Percentiles rank a stretch among this genome's conserved stretches.
Conservation (phyloP, 2,329 filamentous ascomycete genomes). For the Fusarium verrucosum region DNA sequence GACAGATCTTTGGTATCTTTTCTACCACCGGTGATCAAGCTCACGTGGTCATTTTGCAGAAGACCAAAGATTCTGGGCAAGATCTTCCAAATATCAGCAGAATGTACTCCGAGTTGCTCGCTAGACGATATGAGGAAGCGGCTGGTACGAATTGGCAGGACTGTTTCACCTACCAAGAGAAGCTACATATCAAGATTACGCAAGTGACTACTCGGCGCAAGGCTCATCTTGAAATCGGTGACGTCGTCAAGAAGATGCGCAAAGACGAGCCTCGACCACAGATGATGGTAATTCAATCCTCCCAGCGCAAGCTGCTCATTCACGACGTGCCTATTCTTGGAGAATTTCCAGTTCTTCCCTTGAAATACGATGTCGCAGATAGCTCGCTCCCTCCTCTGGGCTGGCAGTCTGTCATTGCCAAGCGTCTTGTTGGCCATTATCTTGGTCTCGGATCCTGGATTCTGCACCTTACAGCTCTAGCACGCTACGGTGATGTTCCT, state of each 20-base stretch:
- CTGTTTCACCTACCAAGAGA: constrained; percentile 87
- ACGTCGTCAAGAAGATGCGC: constrained; percentile 88
- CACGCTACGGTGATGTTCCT: constrained; percentile 91
- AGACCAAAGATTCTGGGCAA: constrained; percentile 77
- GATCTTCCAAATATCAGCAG: constrained; percentile 90
- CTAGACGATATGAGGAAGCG: constrained; percentile 71
- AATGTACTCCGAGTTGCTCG: constrained; percentile 82
- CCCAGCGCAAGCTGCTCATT: constrained; percentile 79
- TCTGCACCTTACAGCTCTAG: constrained; percentile 84
- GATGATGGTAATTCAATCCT: constrained; percentile 90
- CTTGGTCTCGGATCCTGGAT: constrained; percentile 94
- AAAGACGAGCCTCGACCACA: constrained; percentile 83
- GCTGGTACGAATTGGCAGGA: constrained; percentile 78
- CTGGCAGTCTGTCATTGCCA: constrained; percentile 91
- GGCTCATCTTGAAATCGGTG: constrained; percentile 85
- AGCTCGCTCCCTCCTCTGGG: constrained; percentile 89
- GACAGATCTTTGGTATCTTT: constrained; percentile 93
- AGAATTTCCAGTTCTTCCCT: constrained; percentile 83
- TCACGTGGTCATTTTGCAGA: constrained; percentile 88
- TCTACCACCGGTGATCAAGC: constrained; percentile 83
- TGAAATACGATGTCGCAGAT: constrained; percentile 85
- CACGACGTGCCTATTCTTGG: constrained; percentile 86
- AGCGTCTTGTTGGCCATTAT: constrained; percentile 87
- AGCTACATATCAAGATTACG: constrained; percentile 83
- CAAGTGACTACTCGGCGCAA: constrained; percentile 92